A percentile compares a stretch with the other conserved stretches of the same genome.
Evolutionary conservation across 2,329 filamentous ascomycete genomes (phyloP).

Genomic region (Apiospora koreana): DNA sequence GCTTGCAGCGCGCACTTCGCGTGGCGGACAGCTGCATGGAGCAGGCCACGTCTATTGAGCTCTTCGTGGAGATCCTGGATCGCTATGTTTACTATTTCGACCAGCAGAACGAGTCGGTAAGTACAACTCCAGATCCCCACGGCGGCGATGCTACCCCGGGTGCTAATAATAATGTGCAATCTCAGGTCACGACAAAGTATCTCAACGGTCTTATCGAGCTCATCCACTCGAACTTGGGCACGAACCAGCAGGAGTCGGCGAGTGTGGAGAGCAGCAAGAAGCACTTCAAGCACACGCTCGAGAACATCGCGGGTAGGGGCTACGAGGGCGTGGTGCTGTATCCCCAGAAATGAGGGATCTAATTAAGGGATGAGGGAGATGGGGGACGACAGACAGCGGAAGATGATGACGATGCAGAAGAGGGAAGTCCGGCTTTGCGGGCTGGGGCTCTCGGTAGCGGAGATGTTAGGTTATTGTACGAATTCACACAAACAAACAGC

Average conservation of each 20-base stretch:
- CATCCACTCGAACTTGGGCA: constrained; percentile 92
- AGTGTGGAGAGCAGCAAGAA: constrained; percentile 86
- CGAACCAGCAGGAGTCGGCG: constrained; percentile 77
- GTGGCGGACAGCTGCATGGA: constrained; percentile 99
- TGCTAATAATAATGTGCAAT: too few species aligned
- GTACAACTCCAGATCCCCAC: constrained; percentile 23
- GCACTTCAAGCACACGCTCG: constrained; percentile 92
- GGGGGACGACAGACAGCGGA: too few species aligned
- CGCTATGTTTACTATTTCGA: constrained; percentile 99
- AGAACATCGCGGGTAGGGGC: constrained; percentile 88
- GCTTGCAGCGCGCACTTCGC: constrained; percentile 88
- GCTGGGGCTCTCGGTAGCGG: not conserved
- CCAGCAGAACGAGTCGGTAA: constrained; percentile 92
- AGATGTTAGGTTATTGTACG: not conserved
- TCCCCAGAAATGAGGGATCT: constrained; percentile 43
- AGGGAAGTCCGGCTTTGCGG: not conserved
- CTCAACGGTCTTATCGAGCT: constrained; percentile 97
- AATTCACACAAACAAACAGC: not conserved
- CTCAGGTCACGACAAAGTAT: constrained; percentile 87
- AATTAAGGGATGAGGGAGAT: not conserved
- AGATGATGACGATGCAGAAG: not conserved
- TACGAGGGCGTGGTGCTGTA: constrained; percentile 89
- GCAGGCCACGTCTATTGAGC: constrained; percentile 91
- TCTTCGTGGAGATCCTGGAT: constrained; percentile 98
- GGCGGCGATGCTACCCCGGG: too few species aligned